Base-by-base conservation (phyloP, 805 yeast genomes). In the Candida coquimbonensis region DNA sequence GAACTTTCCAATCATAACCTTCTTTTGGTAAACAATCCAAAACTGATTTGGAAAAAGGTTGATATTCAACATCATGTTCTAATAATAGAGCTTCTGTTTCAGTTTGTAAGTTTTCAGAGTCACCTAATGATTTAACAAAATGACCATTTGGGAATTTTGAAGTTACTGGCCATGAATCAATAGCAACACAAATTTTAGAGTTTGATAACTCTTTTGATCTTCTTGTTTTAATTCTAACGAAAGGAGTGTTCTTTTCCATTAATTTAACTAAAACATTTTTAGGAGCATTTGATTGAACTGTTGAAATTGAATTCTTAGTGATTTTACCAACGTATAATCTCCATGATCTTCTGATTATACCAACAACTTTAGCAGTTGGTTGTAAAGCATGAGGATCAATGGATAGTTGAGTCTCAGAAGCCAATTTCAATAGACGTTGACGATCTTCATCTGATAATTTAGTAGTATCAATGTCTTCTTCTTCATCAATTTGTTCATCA, bases 1-100 rank as follows among this genome's bases (percentile, higher is more conserved):
- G 96, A 16, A 88, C 96, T 47, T 70, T 77, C 99, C 99, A 93
- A 48, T 85, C 78, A 53, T 86, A 88, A 11, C 99, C 99, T 64
- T 91, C 99, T 25, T 72, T 64, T 6, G 99, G 99, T 49, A 93
- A 72, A 69, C 99, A 93, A 45, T 80, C 93, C 60, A 93, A 70
- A 0, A 95, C 99, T 45, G 88, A 79, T 56, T 87, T 87, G 5
- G 97, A 82, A 62, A 93, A 93, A 26, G 98, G 99, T 54, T 96
- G 77, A 62, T 89, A 93, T 60, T 93, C 98, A 26, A 93, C 96
- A 60, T 91, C 97, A 61, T 93, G 96, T 62, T 93, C 99, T 47
- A 93, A 68, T 42, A 93, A 67, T 45, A 93, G 70, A 1, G 98
- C 96, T 61, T 93, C 98, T 11, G 96, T 91, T 67, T 93, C 99